Conservation (phyloP, 345 rosid genomes). For the Euphorbia lathyris region DNA sequence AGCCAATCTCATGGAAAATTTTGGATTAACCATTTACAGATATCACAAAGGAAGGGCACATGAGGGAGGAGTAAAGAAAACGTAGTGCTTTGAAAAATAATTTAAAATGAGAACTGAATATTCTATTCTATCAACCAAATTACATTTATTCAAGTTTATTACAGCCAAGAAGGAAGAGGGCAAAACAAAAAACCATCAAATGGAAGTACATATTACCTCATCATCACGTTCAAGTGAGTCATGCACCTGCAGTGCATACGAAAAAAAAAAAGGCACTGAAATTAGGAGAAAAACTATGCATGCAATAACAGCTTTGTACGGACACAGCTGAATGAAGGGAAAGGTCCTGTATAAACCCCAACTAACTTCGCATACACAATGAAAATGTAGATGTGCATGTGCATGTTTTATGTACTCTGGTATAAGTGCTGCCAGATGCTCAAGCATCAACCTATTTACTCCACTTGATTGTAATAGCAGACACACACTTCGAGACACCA, state of each 20-base stretch:
- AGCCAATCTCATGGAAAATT: background rate
- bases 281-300: background rate
- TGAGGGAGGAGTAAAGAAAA: background rate
- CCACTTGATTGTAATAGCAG: background rate
- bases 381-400: background rate
- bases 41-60: background rate
- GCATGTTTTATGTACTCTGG: background rate
- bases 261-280: slow-evolving; percentile 18
- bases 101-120: background rate
- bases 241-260: slow-evolving; percentile 52
- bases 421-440: background rate
- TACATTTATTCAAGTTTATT: no score
- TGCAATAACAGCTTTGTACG: background rate
- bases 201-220: slow-evolving; percentile 53
- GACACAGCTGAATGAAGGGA: background rate
- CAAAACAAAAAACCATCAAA: background rate
- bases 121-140: background rate
- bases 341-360: background rate
- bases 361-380: background rate
- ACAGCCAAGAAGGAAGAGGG: background rate
- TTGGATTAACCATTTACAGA: background rate
- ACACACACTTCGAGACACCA: background rate
- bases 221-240: slow-evolving; percentile 86
- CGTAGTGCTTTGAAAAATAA: background rate
- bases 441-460: background rate